Conservation (phyloP, 2,329 filamentous ascomycete species). For the Penicillium aurantiogriseum region DNA sequence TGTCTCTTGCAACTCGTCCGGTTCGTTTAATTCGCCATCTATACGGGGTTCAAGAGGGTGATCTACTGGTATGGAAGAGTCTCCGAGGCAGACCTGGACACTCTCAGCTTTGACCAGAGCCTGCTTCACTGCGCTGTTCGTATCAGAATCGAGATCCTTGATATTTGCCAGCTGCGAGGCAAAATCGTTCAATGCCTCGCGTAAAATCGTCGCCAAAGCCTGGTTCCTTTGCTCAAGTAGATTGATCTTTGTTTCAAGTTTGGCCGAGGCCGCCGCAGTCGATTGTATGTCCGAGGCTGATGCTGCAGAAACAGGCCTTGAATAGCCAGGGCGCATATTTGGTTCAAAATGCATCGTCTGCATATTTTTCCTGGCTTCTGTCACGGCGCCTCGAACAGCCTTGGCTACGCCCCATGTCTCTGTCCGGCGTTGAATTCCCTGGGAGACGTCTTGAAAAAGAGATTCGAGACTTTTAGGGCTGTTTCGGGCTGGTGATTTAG, state of each 20-base stretch:
- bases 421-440: constrained; percentile 48
- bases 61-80: constrained; percentile 35
- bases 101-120: constrained; percentile 43
- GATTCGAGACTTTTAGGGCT: constrained; percentile 45
- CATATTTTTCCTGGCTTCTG: constrained; percentile 48
- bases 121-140: constrained; percentile 35
- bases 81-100: constrained; percentile 45
- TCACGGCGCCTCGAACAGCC: constrained; percentile 49
- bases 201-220: constrained; percentile 42
- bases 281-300: constrained; percentile 2
- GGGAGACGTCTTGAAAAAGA: constrained; percentile 50
- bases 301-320: neutral
- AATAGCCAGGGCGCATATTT: constrained; percentile 24
- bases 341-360: constrained; percentile 45
- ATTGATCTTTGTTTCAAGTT: constrained; percentile 35
- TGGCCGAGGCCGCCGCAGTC: constrained; percentile 18
- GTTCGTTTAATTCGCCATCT: constrained; percentile 4
- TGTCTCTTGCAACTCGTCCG: neutral
- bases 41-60: constrained; percentile 6
- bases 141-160: constrained; percentile 24
- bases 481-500: constrained; percentile 37
- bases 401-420: constrained; percentile 52
- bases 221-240: constrained; percentile 43
- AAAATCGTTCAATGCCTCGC: constrained; percentile 44
- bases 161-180: constrained; percentile 33